Evolutionary conservation across 768 basidiomycete genomes (phyloP).

Genomic region (Scleroderma citrinum): DNA sequence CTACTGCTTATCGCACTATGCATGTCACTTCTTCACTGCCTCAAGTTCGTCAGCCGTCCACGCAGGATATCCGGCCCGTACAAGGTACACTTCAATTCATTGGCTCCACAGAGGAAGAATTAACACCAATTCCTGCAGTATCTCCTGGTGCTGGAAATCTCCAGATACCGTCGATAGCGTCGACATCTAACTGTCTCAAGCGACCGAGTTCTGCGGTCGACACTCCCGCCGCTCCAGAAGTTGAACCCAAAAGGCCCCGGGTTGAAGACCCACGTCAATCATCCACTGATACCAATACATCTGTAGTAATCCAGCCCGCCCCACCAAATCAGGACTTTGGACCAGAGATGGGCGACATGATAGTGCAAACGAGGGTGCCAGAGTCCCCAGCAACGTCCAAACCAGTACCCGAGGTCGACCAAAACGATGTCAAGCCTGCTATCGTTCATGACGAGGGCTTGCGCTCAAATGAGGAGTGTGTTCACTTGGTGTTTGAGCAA

Average conservation of each 20-base stretch:
- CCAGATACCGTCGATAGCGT: constrained; percentile 1
- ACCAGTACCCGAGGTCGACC: neutral
- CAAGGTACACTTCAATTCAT: neutral
- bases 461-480: constrained; percentile 40
- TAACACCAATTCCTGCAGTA: neutral
- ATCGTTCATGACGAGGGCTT: constrained; percentile 9
- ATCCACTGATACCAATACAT: neutral
- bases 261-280: constrained; percentile 6
- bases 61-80: neutral
- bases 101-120: constrained; percentile 1
- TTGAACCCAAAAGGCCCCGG: constrained; percentile 17
- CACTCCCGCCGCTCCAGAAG: constrained; percentile 5
- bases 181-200: constrained; percentile 5
- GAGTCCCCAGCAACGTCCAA: neutral
- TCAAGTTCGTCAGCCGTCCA: constrained; percentile 3
- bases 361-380: neutral
- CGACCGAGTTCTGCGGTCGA: constrained; percentile 12
- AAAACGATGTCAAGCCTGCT: neutral
- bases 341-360: neutral
- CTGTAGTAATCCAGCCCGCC: neutral
- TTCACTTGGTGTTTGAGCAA: constrained; percentile 30
- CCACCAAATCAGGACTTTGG: neutral
- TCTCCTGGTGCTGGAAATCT: neutral
- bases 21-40: constrained; percentile 3
- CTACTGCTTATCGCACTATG: neutral